Conservation (phyloP, 2,329 filamentous ascomycete genomes). For the Penicillium griseofulvum region DNA sequence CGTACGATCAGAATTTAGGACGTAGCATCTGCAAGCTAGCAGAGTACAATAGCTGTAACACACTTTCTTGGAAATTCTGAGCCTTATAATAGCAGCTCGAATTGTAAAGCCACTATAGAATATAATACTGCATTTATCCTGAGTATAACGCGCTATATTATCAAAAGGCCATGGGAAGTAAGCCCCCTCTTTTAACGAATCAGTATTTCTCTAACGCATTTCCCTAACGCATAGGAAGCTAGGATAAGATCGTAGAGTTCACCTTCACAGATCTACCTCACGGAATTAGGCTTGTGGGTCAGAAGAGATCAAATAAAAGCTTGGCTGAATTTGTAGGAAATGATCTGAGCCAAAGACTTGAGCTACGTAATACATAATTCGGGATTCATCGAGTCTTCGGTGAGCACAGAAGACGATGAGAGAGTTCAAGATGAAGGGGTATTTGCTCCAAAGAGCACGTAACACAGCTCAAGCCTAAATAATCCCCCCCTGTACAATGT, state of each 20-base stretch:
- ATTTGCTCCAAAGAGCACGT: neutral
- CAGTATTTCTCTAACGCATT: neutral
- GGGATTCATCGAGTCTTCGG: neutral
- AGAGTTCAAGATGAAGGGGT: neutral
- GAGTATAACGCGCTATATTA: neutral
- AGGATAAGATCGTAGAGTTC: neutral
- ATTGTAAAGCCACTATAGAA: neutral
- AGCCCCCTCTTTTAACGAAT: neutral
- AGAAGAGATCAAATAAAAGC: neutral
- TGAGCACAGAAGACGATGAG: too few relatives aligned
- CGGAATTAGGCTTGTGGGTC: neutral
- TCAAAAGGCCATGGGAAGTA: neutral
- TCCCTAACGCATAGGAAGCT: neutral
- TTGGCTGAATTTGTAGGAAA: neutral
- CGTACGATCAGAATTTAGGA: neutral
- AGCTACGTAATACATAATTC: slow-evolving; percentile 2
- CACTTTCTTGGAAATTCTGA: neutral
- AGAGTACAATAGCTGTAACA: neutral
- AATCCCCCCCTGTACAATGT: neutral
- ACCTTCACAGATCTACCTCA: neutral
- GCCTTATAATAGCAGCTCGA: neutral
- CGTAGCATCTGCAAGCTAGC: neutral
- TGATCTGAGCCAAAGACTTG: neutral
- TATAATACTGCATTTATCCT: neutral
- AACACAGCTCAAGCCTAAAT: neutral